Percentiles rank a stretch among this genome's conserved stretches.
phyloP scores from a whole-genome alignment of 2,329 filamentous ascomycete genomes.

The Dothideomycetes sp. region DNA sequence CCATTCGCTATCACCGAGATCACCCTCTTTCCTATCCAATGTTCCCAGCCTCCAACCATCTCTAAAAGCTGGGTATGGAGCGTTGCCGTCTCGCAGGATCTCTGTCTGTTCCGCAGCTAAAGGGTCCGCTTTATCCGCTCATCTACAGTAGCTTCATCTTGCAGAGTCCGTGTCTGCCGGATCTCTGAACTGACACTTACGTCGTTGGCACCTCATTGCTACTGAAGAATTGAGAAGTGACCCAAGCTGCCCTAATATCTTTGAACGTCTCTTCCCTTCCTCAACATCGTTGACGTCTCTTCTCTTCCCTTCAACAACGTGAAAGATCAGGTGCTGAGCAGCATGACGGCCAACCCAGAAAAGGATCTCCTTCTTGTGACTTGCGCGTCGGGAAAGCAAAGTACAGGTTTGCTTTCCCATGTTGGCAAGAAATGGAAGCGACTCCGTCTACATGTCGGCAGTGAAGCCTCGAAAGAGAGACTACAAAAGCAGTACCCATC shows the following conservation, averaged over 20 bases:
- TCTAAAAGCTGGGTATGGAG: too few relatives aligned
- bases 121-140: too few relatives aligned
- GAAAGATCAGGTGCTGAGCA: background rate
- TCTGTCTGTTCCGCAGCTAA: too few relatives aligned
- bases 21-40: too few relatives aligned
- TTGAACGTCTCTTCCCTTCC: background rate
- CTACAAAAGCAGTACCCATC: conserved; percentile 25
- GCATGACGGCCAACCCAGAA: conserved; percentile 17
- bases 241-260: too few relatives aligned
- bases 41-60: too few relatives aligned
- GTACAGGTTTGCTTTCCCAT: conserved; percentile 27
- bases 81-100: too few relatives aligned
- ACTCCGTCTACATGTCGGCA: conserved; percentile 29
- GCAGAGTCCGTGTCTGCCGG: too few relatives aligned
- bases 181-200: too few relatives aligned
- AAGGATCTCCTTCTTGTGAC: conserved; percentile 31
- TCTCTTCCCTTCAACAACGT: background rate
- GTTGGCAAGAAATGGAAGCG: conserved; percentile 25
- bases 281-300: background rate
- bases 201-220: background rate
- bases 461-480: conserved; percentile 20
- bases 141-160: too few relatives aligned
- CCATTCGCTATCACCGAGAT: too few relatives aligned
- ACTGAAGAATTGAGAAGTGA: background rate
- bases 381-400: conserved; percentile 32